Base-by-base conservation (phyloP, 2,329 filamentous ascomycete genomes). In the Colletotrichum tofieldiae region DNA sequence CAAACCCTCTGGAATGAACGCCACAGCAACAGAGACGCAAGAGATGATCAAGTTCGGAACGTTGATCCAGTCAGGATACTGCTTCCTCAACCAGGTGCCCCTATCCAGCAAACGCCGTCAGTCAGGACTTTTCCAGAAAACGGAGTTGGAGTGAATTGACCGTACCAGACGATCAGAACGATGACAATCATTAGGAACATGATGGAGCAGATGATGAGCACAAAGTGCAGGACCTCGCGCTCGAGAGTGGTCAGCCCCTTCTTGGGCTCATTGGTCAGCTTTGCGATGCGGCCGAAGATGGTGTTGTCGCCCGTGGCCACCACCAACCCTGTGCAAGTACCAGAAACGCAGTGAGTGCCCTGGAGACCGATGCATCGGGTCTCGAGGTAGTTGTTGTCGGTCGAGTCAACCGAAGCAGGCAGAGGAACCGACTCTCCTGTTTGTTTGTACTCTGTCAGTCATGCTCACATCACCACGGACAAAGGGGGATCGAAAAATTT, bases 261-360 rank as follows among this genome's bases (percentile, higher is more conserved):
- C 77, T 92, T 92, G 0, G 92, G 92, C 65, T 91, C 87, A 62
- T 89, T 93, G 0, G 93, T 93, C 62, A 95, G 83, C 74, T 91
- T 90, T 1, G 93, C 93, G 75, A 95, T 93, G 59, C 91, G 89
- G 11, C 93, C 93, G 80, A 95, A 94, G 29, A 95, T 91, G 0
- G 93, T 94, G 18, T 83, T 85, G 78, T 94, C 92, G 11, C 93
- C 93, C 0, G 91, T 95, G 1, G 90, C 89, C 14, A 95, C 90
- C 2, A 94, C 91, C 12, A 95, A 82, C 23, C 91, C 93, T 18
- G 87, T 84, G 63, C 89, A 91, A 29, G 85, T 90, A 3, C 93
- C 93, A 8, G 90, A 91, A 5, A 93, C 90, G 75, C 93, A 94
- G 77, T 95, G 92, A 0, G 93, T 94, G n/a, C 93, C 93, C 78